Evolutionary conservation across 441 rosid species (phyloP).

Genomic region (Erysimum cheiri): DNA sequence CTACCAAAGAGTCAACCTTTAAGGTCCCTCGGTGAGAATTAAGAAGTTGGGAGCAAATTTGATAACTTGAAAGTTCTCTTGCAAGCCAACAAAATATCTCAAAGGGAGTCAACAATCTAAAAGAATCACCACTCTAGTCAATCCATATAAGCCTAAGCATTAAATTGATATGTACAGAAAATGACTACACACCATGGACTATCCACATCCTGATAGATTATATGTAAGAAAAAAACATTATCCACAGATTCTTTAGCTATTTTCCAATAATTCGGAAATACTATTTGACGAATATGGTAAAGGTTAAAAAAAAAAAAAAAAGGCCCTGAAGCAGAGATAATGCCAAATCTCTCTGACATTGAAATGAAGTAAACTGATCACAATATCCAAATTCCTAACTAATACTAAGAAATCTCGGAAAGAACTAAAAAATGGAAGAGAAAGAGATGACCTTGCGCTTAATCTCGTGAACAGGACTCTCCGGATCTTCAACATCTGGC

Average conservation of each 20-base stretch:
- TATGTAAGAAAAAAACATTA: not conserved
- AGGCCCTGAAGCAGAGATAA: not conserved
- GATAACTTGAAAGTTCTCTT: slow-evolving; percentile 11
- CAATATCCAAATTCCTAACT: not conserved
- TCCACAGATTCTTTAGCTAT: not conserved
- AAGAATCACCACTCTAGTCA: slow-evolving; percentile 12
- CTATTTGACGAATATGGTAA: slow-evolving; percentile 13
- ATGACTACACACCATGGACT: slow-evolving; percentile 5
- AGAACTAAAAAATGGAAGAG: not conserved
- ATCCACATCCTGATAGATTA: not conserved
- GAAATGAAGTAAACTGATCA: slow-evolving; percentile 10
- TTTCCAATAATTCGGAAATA: slow-evolving; percentile 3
- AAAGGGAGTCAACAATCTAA: slow-evolving; percentile 24
- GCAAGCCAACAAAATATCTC: slow-evolving; percentile 17
- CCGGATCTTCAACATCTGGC: slow-evolving; percentile 80
- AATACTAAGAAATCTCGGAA: not conserved
- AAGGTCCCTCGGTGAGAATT: not conserved
- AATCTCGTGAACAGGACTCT: slow-evolving; percentile 78
- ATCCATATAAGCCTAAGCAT: not conserved
- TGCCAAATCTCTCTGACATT: slow-evolving; percentile 2
- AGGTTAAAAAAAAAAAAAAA: not conserved
- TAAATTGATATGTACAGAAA: slow-evolving; percentile 24
- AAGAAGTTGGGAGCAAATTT: slow-evolving; percentile 23
- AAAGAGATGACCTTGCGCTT: slow-evolving; percentile 77
- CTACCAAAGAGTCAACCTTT: slow-evolving; percentile 22